Conservation (phyloP, 306 rosid genomes). For the Psophocarpus tetragonolobus region DNA sequence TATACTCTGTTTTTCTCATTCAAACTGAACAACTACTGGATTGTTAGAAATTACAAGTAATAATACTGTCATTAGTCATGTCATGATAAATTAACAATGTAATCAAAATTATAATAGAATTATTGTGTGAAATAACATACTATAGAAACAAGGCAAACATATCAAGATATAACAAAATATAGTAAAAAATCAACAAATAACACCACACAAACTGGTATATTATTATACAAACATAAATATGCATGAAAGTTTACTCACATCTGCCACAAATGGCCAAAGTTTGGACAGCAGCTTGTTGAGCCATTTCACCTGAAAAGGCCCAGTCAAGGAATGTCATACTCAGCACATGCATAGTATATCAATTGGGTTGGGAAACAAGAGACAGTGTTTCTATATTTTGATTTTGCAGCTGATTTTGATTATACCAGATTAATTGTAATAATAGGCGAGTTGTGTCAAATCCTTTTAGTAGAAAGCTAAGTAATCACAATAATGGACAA, state of each 20-base stretch:
- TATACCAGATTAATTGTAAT: neutral
- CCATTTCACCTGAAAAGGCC: constrained; percentile 87
- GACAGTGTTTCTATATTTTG: neutral
- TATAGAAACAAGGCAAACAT: constrained; percentile 3
- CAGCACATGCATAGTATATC: constrained; percentile 1
- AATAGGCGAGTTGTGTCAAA: neutral
- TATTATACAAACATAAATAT: constrained; percentile 24
- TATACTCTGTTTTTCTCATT: neutral
- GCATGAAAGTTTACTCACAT: constrained; percentile 56
- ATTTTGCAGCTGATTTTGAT: constrained; percentile 19
- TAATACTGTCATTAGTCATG: neutral
- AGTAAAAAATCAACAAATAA: constrained; percentile 4
- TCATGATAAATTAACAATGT: constrained; percentile 9
- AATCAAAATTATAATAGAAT: neutral
- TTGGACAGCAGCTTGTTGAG: constrained; percentile 84
- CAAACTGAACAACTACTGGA: constrained; percentile 20
- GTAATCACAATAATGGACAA: neutral
- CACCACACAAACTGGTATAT: constrained; percentile 15
- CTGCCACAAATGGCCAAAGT: constrained; percentile 92
- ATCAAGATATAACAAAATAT: constrained; percentile 26
- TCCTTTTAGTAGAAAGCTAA: constrained; percentile 9
- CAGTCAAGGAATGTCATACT: constrained; percentile 34
- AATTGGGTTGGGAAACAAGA: constrained; percentile 17
- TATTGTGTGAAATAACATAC: constrained; percentile 17
- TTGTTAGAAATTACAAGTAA: constrained; percentile 7